phyloP scores from a whole-genome alignment of 108 stramenopile species.

The Cylindrotheca closterium region DNA sequence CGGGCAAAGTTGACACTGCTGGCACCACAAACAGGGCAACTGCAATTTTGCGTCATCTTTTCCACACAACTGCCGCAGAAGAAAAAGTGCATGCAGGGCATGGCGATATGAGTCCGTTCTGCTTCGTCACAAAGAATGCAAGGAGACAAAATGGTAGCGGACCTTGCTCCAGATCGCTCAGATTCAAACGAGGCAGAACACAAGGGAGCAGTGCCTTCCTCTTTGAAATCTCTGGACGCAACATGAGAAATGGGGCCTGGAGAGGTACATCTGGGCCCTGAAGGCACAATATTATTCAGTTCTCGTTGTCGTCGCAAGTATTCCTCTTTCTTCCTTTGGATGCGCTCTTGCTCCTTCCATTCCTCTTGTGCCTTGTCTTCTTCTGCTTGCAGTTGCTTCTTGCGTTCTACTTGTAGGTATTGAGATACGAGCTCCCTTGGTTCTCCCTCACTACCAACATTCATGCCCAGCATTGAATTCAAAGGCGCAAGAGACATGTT shows the following conservation, averaged over 20 bases:
- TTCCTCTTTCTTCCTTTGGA: conserved; percentile 10
- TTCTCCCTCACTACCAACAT: background rate
- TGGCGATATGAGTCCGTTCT: conserved; percentile 32
- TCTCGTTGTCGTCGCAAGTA: conserved; percentile 16
- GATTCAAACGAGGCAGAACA: no score
- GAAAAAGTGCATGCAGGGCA: conserved; percentile 43
- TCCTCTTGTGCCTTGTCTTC: background rate
- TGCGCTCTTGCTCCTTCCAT: conserved; percentile 23
- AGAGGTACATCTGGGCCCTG: no score
- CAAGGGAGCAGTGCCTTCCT: conserved; percentile 2
- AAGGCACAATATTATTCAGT: no score
- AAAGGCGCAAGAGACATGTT: no score
- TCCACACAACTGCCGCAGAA: conserved; percentile 33
- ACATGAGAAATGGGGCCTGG: no score
- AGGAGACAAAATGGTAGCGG: conserved; percentile 7
- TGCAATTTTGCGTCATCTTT: background rate
- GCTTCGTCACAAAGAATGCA: conserved; percentile 27
- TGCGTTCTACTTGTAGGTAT: conserved; percentile 16
- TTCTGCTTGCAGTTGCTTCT: conserved; percentile 10
- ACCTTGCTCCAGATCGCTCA: no score
- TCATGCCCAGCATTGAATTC: no score
- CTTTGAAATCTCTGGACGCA: background rate
- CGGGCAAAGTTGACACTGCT: conserved; percentile 12
- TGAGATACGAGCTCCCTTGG: background rate
- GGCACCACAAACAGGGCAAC: conserved; percentile 23